These are phyloP conservation scores for Aquilaria yunnanensis DNA, from an alignment of 345 rosid genomes.

Conservation along the genomic window DNA sequence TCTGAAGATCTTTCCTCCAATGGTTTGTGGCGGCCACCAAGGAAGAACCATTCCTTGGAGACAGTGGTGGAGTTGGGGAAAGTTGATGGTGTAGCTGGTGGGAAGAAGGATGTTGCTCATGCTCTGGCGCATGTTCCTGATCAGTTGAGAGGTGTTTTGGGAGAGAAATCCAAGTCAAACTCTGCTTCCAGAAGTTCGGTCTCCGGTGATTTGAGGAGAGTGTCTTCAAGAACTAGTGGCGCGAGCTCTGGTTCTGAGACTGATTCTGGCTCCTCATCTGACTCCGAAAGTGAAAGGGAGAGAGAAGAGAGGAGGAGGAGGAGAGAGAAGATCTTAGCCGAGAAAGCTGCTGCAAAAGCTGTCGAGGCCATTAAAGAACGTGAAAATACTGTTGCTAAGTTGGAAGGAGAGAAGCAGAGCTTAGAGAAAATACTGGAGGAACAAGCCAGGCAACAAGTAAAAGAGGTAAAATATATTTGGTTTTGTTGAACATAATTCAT, in stretches of 20 bases:
- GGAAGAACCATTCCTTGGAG: conserved; percentile 20
- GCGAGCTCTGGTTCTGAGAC: conserved; percentile 53
- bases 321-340: conserved; percentile 68
- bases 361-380: conserved; percentile 66
- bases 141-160: conserved; percentile 22
- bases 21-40: conserved; percentile 18
- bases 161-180: conserved; percentile 29
- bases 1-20: conserved; percentile 17
- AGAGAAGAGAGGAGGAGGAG: conserved; percentile 70
- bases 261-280: conserved; percentile 61
- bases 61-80: conserved; percentile 19
- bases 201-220: conserved; percentile 38
- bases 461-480: conserved; percentile 52
- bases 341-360: conserved; percentile 76
- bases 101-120: conserved; percentile 25
- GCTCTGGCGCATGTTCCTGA: conserved; percentile 29
- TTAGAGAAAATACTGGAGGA: conserved; percentile 92
- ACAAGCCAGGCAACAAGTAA: conserved; percentile 86
- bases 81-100: conserved; percentile 25
- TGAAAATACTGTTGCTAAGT: conserved; percentile 79
- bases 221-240: conserved; percentile 22
- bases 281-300: conserved; percentile 72
- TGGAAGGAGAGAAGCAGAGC: conserved; percentile 94
- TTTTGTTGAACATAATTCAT: neutral
- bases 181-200: conserved; percentile 27